phyloP scores from a whole-genome alignment of 768 basidiomycete genomes.

The Suillus spraguei region DNA sequence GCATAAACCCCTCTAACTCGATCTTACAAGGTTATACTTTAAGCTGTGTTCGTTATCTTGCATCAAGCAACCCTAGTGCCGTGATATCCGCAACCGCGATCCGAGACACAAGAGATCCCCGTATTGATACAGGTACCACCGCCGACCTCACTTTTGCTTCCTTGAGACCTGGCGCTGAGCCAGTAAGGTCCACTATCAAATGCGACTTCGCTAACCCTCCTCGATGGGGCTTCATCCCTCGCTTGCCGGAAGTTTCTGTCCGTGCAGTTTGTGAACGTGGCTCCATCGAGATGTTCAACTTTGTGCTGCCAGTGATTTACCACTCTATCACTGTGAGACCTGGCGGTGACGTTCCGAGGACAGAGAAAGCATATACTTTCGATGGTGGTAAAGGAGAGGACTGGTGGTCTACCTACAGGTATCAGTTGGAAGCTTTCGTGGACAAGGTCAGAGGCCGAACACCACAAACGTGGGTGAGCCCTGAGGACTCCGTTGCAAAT shows the following conservation, averaged over 20 bases:
- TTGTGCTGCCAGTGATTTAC: slow-evolving; percentile 43
- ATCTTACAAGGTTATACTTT: slow-evolving; percentile 36
- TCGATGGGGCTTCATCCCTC: slow-evolving; percentile 38
- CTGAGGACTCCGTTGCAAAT: slow-evolving; percentile 55
- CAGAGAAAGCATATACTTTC: slow-evolving; percentile 48
- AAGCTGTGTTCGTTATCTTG: slow-evolving; percentile 48
- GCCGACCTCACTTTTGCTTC: slow-evolving; percentile 42
- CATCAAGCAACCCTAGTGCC: slow-evolving; percentile 43
- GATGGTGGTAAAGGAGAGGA: slow-evolving; percentile 43
- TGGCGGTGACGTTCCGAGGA: slow-evolving; percentile 33
- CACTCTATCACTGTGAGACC: slow-evolving; percentile 49
- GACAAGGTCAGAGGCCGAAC: slow-evolving; percentile 54
- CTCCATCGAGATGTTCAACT: slow-evolving; percentile 41
- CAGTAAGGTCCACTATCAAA: slow-evolving; percentile 29
- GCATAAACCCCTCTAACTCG: slow-evolving; percentile 6
- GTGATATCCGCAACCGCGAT: slow-evolving; percentile 34
- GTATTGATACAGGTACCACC: slow-evolving; percentile 41
- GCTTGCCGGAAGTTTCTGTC: slow-evolving; percentile 37
- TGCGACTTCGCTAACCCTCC: slow-evolving; percentile 35
- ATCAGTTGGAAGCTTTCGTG: slow-evolving; percentile 67
- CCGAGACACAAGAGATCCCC: no score
- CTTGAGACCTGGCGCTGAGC: slow-evolving; percentile 24
- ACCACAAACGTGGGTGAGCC: slow-evolving; percentile 55
- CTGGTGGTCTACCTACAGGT: slow-evolving; percentile 53
- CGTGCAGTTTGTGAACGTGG: slow-evolving; percentile 48